Base-by-base conservation (phyloP, 129 eudicot species). In the Ambrosia trifida region DNA sequence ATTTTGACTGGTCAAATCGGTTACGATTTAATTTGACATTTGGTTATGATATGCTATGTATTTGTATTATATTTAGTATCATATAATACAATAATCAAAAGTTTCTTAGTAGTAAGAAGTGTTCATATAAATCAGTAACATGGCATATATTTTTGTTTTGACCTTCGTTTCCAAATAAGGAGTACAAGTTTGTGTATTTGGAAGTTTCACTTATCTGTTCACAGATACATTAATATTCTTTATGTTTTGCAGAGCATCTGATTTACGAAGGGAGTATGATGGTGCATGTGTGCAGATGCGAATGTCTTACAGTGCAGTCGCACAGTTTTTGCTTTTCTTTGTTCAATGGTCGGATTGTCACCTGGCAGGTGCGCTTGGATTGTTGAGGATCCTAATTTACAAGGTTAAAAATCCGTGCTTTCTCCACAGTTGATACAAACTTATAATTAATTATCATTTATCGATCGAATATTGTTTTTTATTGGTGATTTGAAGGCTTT, bases 281-380 rank as follows among this genome's bases (percentile, higher is more conserved):
- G 97, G 97, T 38, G 91, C 89, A 16, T 78, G 86, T 61, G 74
- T 91, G 45, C 96, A 91, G 69, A 91, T 91, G 97, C 86, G 96
- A 69, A 86, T 91, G 84, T 91, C 97, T 2, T 91, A 91, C 78
- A 86, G 96, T 49, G 82, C 94, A 7, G 91, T 87, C 1, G 91
- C 97, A 0, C 91, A 84, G 73, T 69, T 91, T 54, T 84, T 91
- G 75, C 97, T 91, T 72, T 91, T 86, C 81, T 84, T 91, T 33
- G 89, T 91, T 7, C 97, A 91, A 35, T 91, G 97, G 97, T 88
- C 97, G 2, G 97, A 91, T 41, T 88, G 89, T 76, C 83, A 88
- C 83, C 84, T 91, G 53, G 97, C 96, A 4, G 97, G 97, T 57
- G 89, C 96, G 49, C 91, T 91, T 16, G 97, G 97, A 30, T 66